A percentile compares a stretch with the other conserved stretches of the same genome.
These are phyloP conservation scores for Cryptococcus sp. DNA, from an alignment of 1,284 basidiomycete species.

Conservation along the genomic window DNA sequence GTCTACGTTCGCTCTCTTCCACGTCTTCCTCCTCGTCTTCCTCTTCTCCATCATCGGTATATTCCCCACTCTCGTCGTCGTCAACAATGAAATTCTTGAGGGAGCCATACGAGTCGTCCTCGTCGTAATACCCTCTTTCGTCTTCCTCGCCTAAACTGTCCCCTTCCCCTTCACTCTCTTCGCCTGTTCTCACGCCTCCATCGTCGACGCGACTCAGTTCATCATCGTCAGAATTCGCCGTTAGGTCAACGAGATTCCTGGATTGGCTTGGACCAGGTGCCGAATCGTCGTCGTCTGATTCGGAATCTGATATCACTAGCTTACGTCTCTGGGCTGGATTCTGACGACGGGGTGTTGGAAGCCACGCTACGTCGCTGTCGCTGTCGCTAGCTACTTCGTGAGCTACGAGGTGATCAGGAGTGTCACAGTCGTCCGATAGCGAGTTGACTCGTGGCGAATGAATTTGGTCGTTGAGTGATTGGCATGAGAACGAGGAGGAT, in stretches of 20 bases:
- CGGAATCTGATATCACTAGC: slow-evolving; percentile 16
- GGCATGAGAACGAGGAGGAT: not conserved
- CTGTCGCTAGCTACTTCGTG: no score
- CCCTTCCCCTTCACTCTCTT: slow-evolving; percentile 5
- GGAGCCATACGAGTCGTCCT: slow-evolving; percentile 37
- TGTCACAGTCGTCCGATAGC: no score
- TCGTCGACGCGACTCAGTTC: not conserved
- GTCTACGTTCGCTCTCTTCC: not conserved
- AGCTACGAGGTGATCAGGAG: no score
- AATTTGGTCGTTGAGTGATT: no score
- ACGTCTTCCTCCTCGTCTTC: not conserved
- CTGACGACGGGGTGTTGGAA: slow-evolving; percentile 1
- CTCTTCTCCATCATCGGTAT: slow-evolving; percentile 13
- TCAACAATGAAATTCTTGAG: slow-evolving; percentile 49
- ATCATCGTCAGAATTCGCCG: not conserved
- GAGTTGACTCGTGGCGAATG: no score
- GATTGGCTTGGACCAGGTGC: not conserved
- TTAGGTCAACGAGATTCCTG: not conserved
- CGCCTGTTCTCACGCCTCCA: not conserved
- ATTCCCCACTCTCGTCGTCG: slow-evolving; percentile 34
- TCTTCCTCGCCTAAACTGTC: slow-evolving; percentile 12
- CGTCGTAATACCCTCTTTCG: slow-evolving; percentile 23
- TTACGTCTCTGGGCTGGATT: slow-evolving; percentile 2
- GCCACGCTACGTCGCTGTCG: not conserved
- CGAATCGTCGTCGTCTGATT: not conserved